Percentiles rank a stretch among this genome's conserved stretches.
Evolutionary conservation across 1,139 yeast genomes (phyloP).

Genomic region (Nakaseomyces kungkrabaensis): DNA sequence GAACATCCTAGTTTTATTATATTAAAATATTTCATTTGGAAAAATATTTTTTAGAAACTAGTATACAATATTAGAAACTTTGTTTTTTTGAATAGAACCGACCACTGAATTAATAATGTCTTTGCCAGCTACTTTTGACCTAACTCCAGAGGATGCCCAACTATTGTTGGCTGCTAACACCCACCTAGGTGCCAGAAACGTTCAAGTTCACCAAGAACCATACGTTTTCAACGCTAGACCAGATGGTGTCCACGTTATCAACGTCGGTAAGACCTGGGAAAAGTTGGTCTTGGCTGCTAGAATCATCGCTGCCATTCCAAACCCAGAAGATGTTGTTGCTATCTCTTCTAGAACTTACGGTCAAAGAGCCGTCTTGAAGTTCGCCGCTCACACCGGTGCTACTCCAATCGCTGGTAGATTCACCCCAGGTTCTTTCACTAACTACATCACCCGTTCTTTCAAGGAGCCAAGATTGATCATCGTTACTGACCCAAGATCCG

Average conservation of each 20-base stretch:
- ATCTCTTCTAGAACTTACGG: conserved; percentile 99
- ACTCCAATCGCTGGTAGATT: conserved; percentile 99
- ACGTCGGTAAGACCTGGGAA: conserved; percentile 99
- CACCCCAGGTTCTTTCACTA: conserved; percentile 99
- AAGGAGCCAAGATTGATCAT: conserved; percentile 99
- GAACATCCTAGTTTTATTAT: background rate
- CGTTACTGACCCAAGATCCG: conserved; percentile 99
- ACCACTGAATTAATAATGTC: conserved; percentile 40
- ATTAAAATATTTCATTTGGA: background rate
- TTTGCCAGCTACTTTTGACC: conserved; percentile 79
- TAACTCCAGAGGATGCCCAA: conserved; percentile 98
- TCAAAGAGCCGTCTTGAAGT: conserved; percentile 99
- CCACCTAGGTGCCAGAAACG: conserved; percentile 99
- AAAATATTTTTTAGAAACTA: background rate
- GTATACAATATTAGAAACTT: conserved; percentile 1
- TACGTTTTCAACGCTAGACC: conserved; percentile 99
- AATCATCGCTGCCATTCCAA: conserved; percentile 98
- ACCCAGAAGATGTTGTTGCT: conserved; percentile 97
- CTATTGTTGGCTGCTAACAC: conserved; percentile 99
- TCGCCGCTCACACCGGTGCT: conserved; percentile 99
- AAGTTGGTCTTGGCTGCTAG: conserved; percentile 99
- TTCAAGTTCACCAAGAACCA: conserved; percentile 99
- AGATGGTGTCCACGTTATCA: conserved; percentile 98
- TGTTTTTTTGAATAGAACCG: background rate
- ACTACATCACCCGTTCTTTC: conserved; percentile 99